Conservation (phyloP, 1,284 basidiomycete genomes). For the Leccinum fallax region DNA sequence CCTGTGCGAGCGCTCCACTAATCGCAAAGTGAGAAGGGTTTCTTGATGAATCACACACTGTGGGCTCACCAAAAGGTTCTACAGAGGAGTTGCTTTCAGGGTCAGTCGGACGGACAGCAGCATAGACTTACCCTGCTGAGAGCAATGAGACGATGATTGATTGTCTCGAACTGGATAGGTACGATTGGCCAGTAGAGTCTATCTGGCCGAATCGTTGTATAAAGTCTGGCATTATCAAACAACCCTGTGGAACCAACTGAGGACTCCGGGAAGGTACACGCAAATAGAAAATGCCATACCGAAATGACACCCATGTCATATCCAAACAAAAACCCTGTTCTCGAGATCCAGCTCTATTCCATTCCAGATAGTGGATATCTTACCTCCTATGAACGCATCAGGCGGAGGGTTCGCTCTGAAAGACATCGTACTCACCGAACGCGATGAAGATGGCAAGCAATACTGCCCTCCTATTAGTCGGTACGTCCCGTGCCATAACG, state of each 20-base stretch:
- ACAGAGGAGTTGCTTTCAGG: neutral
- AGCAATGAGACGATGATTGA: constrained; percentile 80
- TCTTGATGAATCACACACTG: neutral
- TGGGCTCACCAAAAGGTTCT: constrained; percentile 60
- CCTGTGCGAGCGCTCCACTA: constrained; percentile 71
- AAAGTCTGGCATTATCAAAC: constrained; percentile 81
- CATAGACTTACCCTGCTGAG: constrained; percentile 62
- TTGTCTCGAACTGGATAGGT: constrained; percentile 64
- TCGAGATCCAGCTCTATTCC: neutral
- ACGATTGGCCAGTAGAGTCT: constrained; percentile 49
- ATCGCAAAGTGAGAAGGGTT: constrained; percentile 9
- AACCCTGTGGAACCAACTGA: constrained; percentile 52
- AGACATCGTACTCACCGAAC: constrained; percentile 37
- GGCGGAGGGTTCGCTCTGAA: constrained; percentile 20
- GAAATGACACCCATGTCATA: constrained; percentile 76
- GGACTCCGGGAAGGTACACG: neutral
- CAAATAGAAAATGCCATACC: constrained; percentile 29
- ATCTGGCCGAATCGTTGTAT: constrained; percentile 64
- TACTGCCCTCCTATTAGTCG: constrained; percentile 57
- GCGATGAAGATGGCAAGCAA: constrained; percentile 63
- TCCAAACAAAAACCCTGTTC: constrained; percentile 60
- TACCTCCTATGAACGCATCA: constrained; percentile 16
- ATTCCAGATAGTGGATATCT: neutral
- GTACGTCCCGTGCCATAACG: constrained; percentile 42
- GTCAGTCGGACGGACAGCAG: neutral